phyloP scores from a whole-genome alignment of 345 rosid species.

The Draba incana region DNA sequence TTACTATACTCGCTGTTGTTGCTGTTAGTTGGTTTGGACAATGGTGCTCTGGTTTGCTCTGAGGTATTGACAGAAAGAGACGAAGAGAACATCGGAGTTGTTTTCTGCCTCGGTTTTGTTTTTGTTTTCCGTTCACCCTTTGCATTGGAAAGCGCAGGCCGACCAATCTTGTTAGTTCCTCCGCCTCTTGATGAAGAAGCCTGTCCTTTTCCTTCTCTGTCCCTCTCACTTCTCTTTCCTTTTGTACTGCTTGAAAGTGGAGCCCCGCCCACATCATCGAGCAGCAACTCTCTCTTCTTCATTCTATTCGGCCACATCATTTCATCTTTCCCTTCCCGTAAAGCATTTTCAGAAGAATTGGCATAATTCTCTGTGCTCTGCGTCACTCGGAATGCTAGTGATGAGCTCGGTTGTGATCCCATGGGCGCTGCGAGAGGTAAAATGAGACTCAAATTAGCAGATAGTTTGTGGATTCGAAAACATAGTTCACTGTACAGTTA shows the following conservation, averaged over 20 bases:
- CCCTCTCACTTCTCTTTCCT: constrained; percentile 98
- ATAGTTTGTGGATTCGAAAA: constrained; percentile 2
- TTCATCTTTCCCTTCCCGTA: constrained; percentile 65
- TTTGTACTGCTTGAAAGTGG: constrained; percentile 76
- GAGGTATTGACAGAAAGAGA: constrained; percentile 62
- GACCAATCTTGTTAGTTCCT: constrained; percentile 74
- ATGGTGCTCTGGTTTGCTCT: constrained; percentile 62
- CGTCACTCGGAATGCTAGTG: constrained; percentile 48
- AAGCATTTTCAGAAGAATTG: constrained; percentile 54
- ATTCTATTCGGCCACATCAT: constrained; percentile 66
- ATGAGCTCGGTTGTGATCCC: constrained; percentile 59
- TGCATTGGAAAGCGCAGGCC: constrained; percentile 67
- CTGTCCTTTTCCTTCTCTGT: constrained; percentile 91
- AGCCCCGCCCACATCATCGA: constrained; percentile 85
- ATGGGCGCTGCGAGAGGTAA: constrained; percentile 59
- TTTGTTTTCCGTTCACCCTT: constrained; percentile 91
- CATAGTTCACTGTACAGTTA: constrained; percentile 6
- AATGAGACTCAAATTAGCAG: constrained; percentile 24
- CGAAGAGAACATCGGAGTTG: constrained; percentile 57
- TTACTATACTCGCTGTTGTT: constrained; percentile 56
- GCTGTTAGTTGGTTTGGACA: constrained; percentile 56
- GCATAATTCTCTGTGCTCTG: constrained; percentile 54
- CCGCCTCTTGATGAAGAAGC: constrained; percentile 67
- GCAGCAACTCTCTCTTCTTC: constrained; percentile 84
- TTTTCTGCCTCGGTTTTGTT: constrained; percentile 91